Conservation (phyloP, 2,329 filamentous ascomycete species). For the Verticillium zaregamsianum region DNA sequence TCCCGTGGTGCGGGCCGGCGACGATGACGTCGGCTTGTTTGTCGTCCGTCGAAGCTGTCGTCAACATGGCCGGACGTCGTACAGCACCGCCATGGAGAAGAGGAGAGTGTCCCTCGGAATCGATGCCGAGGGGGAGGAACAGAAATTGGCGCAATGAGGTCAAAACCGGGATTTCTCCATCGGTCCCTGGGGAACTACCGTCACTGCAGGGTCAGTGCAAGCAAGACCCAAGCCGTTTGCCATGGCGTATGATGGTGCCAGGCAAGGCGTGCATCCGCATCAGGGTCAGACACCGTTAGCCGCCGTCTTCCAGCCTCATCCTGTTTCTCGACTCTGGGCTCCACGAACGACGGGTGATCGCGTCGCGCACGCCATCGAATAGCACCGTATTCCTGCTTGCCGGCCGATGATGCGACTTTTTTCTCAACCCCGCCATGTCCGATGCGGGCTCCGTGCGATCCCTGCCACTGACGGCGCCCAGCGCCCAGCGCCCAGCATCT, state of each 20-base stretch:
- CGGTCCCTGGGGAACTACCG: not conserved
- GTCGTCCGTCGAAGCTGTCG: not conserved
- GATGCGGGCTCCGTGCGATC: not conserved
- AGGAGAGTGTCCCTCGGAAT: not conserved
- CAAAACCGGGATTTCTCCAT: not conserved
- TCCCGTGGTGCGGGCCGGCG: not conserved
- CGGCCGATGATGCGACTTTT: not conserved
- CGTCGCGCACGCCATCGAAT: not conserved
- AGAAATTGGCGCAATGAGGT: not conserved
- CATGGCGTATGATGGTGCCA: too few species aligned
- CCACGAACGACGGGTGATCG: not conserved
- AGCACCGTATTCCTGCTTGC: not conserved
- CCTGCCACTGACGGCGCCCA: not conserved
- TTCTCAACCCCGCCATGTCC: not conserved
- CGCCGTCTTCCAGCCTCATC: not conserved
- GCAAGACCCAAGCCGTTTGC: too few species aligned
- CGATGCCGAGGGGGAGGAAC: not conserved
- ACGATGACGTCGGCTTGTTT: not conserved
- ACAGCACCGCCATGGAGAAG: not conserved
- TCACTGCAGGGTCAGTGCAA: not conserved
- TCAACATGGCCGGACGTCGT: not conserved
- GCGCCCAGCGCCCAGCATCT: not conserved
- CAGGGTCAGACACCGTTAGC: not conserved
- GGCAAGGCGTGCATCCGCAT: too few species aligned
- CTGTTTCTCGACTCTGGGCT: not conserved